Percentiles rank a stretch among this genome's conserved stretches.
Conservation (phyloP, 2,329 filamentous ascomycete genomes). For the Colletotrichum brevisporum region DNA sequence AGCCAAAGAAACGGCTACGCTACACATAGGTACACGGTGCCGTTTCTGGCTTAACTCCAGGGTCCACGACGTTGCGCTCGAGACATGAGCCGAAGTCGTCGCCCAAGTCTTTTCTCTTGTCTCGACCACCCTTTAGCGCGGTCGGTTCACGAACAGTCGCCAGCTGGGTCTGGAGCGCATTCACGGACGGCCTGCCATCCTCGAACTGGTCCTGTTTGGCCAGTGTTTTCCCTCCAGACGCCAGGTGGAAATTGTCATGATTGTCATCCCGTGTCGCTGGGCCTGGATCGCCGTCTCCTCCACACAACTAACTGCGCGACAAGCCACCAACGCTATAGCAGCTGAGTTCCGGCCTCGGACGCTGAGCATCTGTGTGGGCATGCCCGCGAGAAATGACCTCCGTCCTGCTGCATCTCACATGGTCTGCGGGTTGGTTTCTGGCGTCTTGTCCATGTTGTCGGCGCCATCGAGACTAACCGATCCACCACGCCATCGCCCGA, state of each 20-base stretch:
- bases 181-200: background rate
- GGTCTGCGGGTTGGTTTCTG: conserved; percentile 27
- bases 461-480: conserved; percentile 3
- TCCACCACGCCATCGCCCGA: conserved; percentile 21
- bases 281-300: conserved; percentile 11
- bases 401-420: conserved; percentile 30
- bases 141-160: background rate
- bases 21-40: no score
- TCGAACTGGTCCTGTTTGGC: conserved; percentile 23
- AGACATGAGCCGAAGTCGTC: background rate
- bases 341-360: conserved; percentile 22
- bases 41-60: background rate
- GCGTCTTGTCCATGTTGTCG: conserved; percentile 8
- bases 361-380: background rate
- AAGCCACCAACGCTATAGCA: conserved; percentile 30
- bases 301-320: conserved; percentile 10
- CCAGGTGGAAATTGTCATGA: conserved; percentile 26
- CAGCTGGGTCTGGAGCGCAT: background rate
- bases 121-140: background rate
- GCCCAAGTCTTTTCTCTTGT: conserved; percentile 9
- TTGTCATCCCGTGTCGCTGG: conserved; percentile 10
- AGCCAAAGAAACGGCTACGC: background rate
- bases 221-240: conserved; percentile 9
- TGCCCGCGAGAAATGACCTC: background rate
- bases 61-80: conserved; percentile 4